These are phyloP conservation scores for Aspergillus avenaceus DNA, from an alignment of 495 filamentous ascomycete species.

Conservation along the genomic window DNA sequence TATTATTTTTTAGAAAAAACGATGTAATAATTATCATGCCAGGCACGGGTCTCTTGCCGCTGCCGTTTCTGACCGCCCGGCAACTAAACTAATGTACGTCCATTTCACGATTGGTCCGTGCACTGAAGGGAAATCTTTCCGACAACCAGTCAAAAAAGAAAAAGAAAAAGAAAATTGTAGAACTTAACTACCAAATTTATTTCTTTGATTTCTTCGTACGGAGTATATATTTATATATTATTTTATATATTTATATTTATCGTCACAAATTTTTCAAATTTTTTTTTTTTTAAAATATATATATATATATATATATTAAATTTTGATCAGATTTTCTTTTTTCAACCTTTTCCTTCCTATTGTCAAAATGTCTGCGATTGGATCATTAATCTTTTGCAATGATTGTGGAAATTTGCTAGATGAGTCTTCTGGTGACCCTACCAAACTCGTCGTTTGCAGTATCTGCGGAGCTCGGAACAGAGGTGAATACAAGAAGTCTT, in stretches of 20 bases:
- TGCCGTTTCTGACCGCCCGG: constrained; percentile 36
- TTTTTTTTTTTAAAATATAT: background rate
- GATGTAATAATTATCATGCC: constrained; percentile 23
- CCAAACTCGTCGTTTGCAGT: constrained; percentile 73
- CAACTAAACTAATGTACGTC: constrained; percentile 18
- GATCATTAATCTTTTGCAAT: constrained; percentile 88
- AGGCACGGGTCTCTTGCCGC: constrained; percentile 26
- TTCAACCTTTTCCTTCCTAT: background rate
- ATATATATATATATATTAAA: background rate
- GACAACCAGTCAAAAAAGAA: constrained; percentile 6
- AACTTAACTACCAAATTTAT: background rate
- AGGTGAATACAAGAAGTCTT: constrained; percentile 46
- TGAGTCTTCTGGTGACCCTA: constrained; percentile 65
- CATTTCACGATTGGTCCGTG: constrained; percentile 25
- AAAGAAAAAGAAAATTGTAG: constrained; percentile 22
- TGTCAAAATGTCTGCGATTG: constrained; percentile 75
- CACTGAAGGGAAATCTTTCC: constrained; percentile 19
- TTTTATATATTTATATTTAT: too few species aligned
- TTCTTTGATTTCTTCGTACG: too few species aligned
- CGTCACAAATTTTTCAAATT: too few species aligned
- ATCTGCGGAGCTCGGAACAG: constrained; percentile 80
- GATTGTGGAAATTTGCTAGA: constrained; percentile 91
- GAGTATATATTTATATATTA: too few species aligned
- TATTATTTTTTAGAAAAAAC: too few species aligned
- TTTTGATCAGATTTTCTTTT: background rate